phyloP scores from a whole-genome alignment of 2,329 filamentous ascomycete genomes.

The Calonectria hongkongensis region DNA sequence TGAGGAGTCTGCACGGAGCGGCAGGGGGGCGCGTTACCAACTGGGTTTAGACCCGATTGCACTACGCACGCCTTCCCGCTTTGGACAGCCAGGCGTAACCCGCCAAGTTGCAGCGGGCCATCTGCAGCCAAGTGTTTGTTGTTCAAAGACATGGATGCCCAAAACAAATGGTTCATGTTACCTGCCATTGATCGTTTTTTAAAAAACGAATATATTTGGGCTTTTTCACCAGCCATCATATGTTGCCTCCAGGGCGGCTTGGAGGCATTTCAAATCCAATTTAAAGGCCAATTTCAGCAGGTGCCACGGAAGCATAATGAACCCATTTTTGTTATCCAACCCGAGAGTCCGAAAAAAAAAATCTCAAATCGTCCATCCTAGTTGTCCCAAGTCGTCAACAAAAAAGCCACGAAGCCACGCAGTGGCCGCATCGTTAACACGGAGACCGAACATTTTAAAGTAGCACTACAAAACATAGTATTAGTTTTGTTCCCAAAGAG shows the following conservation, averaged over 20 bases:
- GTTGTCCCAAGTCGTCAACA: conserved; percentile 14
- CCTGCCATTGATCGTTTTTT: background rate
- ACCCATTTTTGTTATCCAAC: background rate
- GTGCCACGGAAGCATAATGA: conserved; percentile 1
- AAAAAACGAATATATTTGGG: background rate
- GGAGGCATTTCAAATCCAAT: background rate
- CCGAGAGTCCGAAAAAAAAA: conserved; percentile 19
- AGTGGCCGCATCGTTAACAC: conserved; percentile 14
- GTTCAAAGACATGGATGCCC: conserved; percentile 5
- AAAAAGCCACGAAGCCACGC: background rate
- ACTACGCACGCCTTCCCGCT: conserved; percentile 36
- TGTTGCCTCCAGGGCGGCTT: background rate
- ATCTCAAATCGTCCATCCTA: background rate
- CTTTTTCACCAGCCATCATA: background rate
- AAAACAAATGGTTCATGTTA: conserved; percentile 1
- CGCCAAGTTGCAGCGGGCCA: conserved; percentile 30
- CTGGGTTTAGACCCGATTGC: conserved; percentile 39
- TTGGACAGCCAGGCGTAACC: conserved; percentile 30
- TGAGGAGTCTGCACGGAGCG: conserved; percentile 44
- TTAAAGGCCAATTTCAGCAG: background rate
- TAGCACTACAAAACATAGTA: background rate
- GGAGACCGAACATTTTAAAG: conserved; percentile 7
- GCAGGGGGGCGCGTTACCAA: conserved; percentile 43
- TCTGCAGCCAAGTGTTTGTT: conserved; percentile 22
- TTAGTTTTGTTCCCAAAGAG: no score